Percentiles rank a stretch among this genome's conserved stretches.
phyloP scores from a whole-genome alignment of 352 stramenopile genomes.

The Aphanomyces cochlioides region DNA sequence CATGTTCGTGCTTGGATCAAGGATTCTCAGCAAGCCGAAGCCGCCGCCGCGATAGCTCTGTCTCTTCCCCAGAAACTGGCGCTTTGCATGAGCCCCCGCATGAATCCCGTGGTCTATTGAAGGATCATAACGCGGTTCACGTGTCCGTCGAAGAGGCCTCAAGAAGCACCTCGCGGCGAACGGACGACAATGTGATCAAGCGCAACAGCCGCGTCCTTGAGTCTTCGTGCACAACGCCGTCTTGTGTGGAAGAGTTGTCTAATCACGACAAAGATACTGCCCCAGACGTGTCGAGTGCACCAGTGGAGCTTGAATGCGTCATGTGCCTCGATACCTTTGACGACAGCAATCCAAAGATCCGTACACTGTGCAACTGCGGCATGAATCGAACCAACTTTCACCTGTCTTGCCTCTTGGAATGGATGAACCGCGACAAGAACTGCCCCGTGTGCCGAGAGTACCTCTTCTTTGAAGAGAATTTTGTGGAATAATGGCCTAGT shows the following conservation, averaged over 20 bases:
- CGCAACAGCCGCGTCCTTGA: slow-evolving; percentile 39
- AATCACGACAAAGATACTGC: slow-evolving; percentile 42
- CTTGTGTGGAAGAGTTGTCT: slow-evolving; percentile 13
- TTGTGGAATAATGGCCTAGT: neutral
- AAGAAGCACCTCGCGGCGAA: neutral
- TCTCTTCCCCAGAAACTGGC: slow-evolving; percentile 33
- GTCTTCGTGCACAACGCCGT: slow-evolving; percentile 46
- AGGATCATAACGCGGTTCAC: neutral
- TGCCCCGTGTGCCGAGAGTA: slow-evolving; percentile 83
- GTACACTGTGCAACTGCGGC: slow-evolving; percentile 82
- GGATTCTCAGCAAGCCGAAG: slow-evolving; percentile 50
- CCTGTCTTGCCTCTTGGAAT: slow-evolving; percentile 83
- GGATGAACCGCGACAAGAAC: slow-evolving; percentile 77
- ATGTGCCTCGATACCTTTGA: slow-evolving; percentile 81
- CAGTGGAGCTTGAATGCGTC: slow-evolving; percentile 81
- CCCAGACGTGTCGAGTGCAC: slow-evolving; percentile 43
- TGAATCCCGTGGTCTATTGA: slow-evolving; percentile 34
- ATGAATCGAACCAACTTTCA: slow-evolving; percentile 90
- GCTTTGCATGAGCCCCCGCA: slow-evolving; percentile 44
- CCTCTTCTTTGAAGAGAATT: slow-evolving; percentile 80
- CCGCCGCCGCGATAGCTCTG: slow-evolving; percentile 39
- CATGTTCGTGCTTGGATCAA: slow-evolving; percentile 73
- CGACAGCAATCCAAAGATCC: slow-evolving; percentile 69
- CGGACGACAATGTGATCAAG: slow-evolving; percentile 14
- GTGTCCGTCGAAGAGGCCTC: slow-evolving; percentile 13